Base-by-base conservation (phyloP, 2,329 filamentous ascomycete genomes). In the Chrysoporthe cubensis region DNA sequence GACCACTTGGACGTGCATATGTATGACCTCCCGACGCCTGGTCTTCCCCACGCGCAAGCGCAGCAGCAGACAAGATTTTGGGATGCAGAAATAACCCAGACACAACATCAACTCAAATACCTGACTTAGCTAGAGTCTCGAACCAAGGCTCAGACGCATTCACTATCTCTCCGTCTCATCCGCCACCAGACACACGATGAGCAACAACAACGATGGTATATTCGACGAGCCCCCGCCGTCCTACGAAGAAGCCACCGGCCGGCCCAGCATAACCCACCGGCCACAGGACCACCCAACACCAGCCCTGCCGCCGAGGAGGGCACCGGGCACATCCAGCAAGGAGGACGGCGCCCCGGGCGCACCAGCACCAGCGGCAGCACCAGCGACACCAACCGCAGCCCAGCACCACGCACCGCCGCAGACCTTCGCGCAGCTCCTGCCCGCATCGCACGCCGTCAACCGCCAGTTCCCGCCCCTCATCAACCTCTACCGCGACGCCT, bases 401-500 rank as follows among this genome's bases (percentile, higher is more conserved):
- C 50, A n/a, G 32, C 43, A 34, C 42, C 50, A 34, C 26, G 21
- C 21, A 3, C 67, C 64, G 2, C 58, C 67, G 40, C 67, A 69
- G 54, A 66, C 64, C 5, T 69, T 69, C 59, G 21, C 46, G 34
- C 64, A 69, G 54, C 65, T 69, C 37, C 60, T 64, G 13, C 67
- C 67, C 3, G 40, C 21, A 1, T 5, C 56, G 1, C 56, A 46
- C 40, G 14, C 54, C 26, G 43, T 71, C 44, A 68, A 70, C 34
- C 73, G 72, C 57, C 76, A 74, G 65, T 79, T 79, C 71, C 78
- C 78, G 8, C 72, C 70, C 0, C n/a, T 67, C 1, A 76, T 79
- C 70, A 75, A 73, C 71, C 68, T 80, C 64, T 79, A 80, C 72
- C 67, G 66, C 44, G 67, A 72, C 54, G 70, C 62, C 43, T 66